Base-by-base conservation (phyloP, 352 stramenopile species). In the Thraustochytrium striatum region DNA sequence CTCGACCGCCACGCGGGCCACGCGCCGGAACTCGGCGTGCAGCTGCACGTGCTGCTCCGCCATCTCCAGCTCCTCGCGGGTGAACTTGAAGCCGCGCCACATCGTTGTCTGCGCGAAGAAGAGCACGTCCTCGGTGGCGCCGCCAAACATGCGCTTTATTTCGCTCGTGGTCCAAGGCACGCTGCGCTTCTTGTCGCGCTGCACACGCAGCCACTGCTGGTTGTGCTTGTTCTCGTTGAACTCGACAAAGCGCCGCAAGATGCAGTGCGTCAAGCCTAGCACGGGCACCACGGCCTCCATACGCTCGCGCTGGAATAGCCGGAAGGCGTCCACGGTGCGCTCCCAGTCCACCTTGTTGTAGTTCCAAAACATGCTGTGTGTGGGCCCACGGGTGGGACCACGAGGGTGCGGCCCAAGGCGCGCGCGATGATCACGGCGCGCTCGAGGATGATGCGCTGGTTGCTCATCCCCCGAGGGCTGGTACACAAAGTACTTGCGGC, bases 271-370 rank as follows among this genome's bases (percentile, higher is more conserved):
- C 28, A 75, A n/a, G 0, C 65, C 65, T 21, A 75, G 13, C 2
- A 43, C 52, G 2, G 7, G 32, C 43, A 75, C 65, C n/a, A 43
- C 65, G 30, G 21, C n/a, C 0, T 72, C 25, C 65, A 75, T 61
- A 21, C 65, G 44, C 32, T 11, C 39, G 19, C 61, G 19, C 3
- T 58, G 30, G 68, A 75, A 75, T 1, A 75, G 28, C 11, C 32
- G 65, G 36, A 75, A 75, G 36, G 3, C 44, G 5, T 75, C 41
- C 16, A 61, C 65, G 13, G 65, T 75, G 65, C 65, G 65, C 8
- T 75, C 65, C 65, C 65, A 75, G 44, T 65, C 35, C 0, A 80
- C 55, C n/a, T 80, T 80, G 33, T 80, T 80, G 47, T 80, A 80
- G 41, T 70, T 70, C 55, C 58, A 80, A 52, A 72, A 80, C 58